Evolutionary conservation across 306 rosid species (phyloP).

Genomic region (Senna tora): DNA sequence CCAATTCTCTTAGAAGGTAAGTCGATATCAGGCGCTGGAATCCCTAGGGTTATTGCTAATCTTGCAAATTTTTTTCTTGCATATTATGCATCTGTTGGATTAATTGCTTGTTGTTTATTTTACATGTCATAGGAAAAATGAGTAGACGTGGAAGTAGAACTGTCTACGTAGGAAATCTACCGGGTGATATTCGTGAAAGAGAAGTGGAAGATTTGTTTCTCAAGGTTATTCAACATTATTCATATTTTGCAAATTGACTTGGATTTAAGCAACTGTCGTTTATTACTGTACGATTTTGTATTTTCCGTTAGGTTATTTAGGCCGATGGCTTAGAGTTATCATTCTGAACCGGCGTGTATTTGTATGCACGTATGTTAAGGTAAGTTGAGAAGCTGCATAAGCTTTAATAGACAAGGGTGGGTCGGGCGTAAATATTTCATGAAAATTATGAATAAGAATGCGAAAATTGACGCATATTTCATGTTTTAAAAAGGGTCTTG

Average conservation of each 20-base stretch:
- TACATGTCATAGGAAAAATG: slow-evolving; percentile 56
- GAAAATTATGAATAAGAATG: not conserved
- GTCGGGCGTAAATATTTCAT: not conserved
- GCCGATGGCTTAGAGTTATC: not conserved
- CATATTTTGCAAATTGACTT: slow-evolving; percentile 7
- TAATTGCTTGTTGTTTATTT: slow-evolving; percentile 2
- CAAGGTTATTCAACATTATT: slow-evolving; percentile 57
- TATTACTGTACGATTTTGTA: not conserved
- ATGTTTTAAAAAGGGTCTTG: not conserved
- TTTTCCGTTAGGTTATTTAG: not conserved
- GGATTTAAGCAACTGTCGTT: not conserved
- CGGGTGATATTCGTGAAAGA: slow-evolving; percentile 98
- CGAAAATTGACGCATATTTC: not conserved
- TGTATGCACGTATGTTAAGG: not conserved
- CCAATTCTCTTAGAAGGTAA: slow-evolving; percentile 42
- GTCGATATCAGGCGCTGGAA: not conserved
- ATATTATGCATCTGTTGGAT: not conserved
- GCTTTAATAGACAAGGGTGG: not conserved
- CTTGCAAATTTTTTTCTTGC: not conserved
- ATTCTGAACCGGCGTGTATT: not conserved
- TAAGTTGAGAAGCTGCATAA: not conserved
- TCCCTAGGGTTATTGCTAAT: not conserved
- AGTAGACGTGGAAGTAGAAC: slow-evolving; percentile 92
- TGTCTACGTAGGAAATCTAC: slow-evolving; percentile 94
- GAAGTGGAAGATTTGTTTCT: slow-evolving; percentile 94